Percentiles rank a stretch among this genome's conserved stretches.
phyloP scores from a whole-genome alignment of 495 filamentous ascomycete genomes.

The Penicillium malachiteum region DNA sequence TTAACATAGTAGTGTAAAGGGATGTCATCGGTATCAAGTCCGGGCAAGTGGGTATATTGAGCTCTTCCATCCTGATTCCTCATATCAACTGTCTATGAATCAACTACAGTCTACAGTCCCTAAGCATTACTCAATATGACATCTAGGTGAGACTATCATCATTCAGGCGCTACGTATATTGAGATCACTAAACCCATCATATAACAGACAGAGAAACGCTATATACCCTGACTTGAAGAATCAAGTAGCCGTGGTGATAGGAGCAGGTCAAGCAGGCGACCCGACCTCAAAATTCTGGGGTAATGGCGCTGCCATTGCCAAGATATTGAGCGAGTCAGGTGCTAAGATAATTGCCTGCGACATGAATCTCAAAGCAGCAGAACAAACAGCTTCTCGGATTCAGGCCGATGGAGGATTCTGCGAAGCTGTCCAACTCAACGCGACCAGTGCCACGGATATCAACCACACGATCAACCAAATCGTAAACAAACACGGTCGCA shows the following conservation, averaged over 20 bases:
- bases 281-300: slow-evolving; percentile 34
- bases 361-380: slow-evolving; percentile 34
- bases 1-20: background rate
- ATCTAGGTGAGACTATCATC: background rate
- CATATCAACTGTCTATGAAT: background rate
- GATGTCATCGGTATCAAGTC: background rate
- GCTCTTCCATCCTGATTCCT: too few relatives aligned
- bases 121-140: background rate
- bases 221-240: slow-evolving; percentile 23
- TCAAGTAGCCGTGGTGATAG: slow-evolving; percentile 47
- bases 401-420: slow-evolving; percentile 20
- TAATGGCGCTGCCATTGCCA: slow-evolving; percentile 43
- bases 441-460: slow-evolving; percentile 34
- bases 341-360: slow-evolving; percentile 45
- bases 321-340: slow-evolving; percentile 35
- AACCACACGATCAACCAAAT: slow-evolving; percentile 36
- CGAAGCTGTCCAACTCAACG: slow-evolving; percentile 38
- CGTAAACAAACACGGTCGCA: slow-evolving; percentile 41
- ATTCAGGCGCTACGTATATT: background rate
- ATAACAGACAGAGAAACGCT: slow-evolving; percentile 5
- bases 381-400: slow-evolving; percentile 32
- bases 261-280: slow-evolving; percentile 40
- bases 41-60: background rate
- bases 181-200: background rate
- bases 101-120: background rate